Evolutionary conservation across 345 rosid genomes (phyloP).

Genomic region (Eucalyptus marginata): DNA sequence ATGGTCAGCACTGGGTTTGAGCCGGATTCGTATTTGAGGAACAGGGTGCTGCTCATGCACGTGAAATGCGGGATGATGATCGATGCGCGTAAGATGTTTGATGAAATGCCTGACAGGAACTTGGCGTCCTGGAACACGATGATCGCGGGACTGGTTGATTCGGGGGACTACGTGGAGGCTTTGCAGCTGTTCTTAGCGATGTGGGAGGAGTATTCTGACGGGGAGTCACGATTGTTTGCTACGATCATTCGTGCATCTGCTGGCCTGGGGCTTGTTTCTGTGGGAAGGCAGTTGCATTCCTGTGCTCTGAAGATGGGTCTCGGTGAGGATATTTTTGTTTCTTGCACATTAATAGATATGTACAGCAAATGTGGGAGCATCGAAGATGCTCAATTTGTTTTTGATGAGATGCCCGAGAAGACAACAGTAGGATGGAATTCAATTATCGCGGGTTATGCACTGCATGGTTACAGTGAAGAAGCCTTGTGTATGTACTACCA

Average conservation of each 20-base stretch:
- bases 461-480: constrained; percentile 72
- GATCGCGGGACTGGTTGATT: constrained; percentile 43
- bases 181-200: constrained; percentile 44
- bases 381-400: constrained; percentile 60
- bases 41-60: constrained; percentile 64
- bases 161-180: constrained; percentile 53
- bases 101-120: constrained; percentile 66
- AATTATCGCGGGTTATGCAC: constrained; percentile 67
- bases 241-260: constrained; percentile 60
- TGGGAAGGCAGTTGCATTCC: constrained; percentile 62
- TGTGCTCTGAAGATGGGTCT: constrained; percentile 47
- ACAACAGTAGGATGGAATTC: constrained; percentile 80
- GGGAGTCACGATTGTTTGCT: constrained; percentile 41
- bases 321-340: constrained; percentile 39
- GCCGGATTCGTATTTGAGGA: constrained; percentile 51
- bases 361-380: constrained; percentile 81
- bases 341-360: constrained; percentile 79
- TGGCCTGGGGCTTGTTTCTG: constrained; percentile 41
- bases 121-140: constrained; percentile 55
- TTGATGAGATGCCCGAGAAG: constrained; percentile 69
- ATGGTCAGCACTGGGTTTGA: constrained; percentile 42
- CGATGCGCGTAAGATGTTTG: constrained; percentile 60
- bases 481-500: constrained; percentile 54
- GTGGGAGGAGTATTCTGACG: constrained; percentile 75
- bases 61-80: constrained; percentile 66